Evolutionary conservation across 306 rosid species (phyloP), one percentile per base, ranked within the genome.

Genomic region (Prunus padus): DNA sequence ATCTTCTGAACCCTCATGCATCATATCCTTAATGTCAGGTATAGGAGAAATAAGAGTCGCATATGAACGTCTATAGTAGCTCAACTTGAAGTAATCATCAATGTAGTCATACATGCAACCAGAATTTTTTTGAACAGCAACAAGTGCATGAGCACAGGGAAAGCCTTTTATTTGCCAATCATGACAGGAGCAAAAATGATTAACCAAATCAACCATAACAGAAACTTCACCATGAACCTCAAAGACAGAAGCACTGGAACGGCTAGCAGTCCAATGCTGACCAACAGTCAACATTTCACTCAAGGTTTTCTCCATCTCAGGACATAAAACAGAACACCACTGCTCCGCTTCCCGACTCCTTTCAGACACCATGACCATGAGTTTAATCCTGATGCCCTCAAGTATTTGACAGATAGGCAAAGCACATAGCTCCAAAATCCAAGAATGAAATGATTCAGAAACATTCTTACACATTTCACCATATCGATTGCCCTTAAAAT

Each of bases 311-410:
- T 46, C 72, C 22, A 46, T 67, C 23, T 46, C 23, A 67, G 40
- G 72, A 28, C 72, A 46, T 14, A 67, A 19, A 67, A 46, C 57
- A 47, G 57, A 67, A 25, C 14, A 46, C 56, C 57, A 67, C 26
- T 25, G n/a, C 55, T 2, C 40, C 8, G 72, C 72, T 67, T 45
- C 55, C 14, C 8, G 0, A 23, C 22, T 45, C 16, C 25, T 23
- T 16, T 67, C 56, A 14, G 40, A 33, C 57, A 67, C 47, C 42
- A 46, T 22, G 23, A 3, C 33, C 22, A 23, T 67, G 40, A 67
- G 72, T 11, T 25, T 67, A 13, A 67, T 46, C 20, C 8, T 46
- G 22, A 67, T 46, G 56, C 37, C 72, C 25, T 67, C 72, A 11
- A 60, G 60, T 13, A 59, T 20, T 15, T 67, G 40, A 14, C 54